These are phyloP conservation scores for Schrenkiella parvula DNA, from an alignment of 345 rosid species.

Conservation along the genomic window DNA sequence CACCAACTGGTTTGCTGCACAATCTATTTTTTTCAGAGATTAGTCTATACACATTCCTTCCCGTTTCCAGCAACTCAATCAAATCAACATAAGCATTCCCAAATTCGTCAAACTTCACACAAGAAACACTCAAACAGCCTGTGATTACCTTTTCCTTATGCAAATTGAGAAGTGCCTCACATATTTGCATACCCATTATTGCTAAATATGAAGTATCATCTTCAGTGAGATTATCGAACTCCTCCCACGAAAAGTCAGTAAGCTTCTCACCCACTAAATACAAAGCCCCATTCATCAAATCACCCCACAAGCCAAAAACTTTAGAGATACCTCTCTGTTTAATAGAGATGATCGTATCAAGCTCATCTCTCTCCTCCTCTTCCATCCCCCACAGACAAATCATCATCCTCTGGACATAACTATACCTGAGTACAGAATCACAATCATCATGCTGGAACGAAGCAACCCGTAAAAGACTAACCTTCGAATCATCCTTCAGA, in stretches of 20 bases:
- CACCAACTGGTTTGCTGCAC: slow-evolving; percentile 31
- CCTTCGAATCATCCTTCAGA: slow-evolving; percentile 26
- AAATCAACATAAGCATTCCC: slow-evolving; percentile 56
- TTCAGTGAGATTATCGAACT: slow-evolving; percentile 23
- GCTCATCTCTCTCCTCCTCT: slow-evolving; percentile 44
- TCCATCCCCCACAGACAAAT: slow-evolving; percentile 50
- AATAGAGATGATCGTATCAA: slow-evolving; percentile 38
- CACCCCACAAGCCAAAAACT: slow-evolving; percentile 78
- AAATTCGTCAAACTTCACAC: slow-evolving; percentile 56
- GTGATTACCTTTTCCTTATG: slow-evolving; percentile 48
- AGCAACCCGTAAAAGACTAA: slow-evolving; percentile 51
- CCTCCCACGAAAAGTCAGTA: slow-evolving; percentile 15
- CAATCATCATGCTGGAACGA: slow-evolving; percentile 32
- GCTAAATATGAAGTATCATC: slow-evolving; percentile 49
- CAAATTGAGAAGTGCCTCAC: slow-evolving; percentile 59
- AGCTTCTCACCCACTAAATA: slow-evolving; percentile 59
- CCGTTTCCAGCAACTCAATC: slow-evolving; percentile 43
- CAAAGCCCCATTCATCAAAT: slow-evolving; percentile 49
- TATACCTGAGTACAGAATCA: slow-evolving; percentile 42
- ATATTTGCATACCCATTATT: slow-evolving; percentile 59
- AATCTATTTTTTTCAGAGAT: slow-evolving; percentile 30
- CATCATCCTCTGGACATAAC: slow-evolving; percentile 51
- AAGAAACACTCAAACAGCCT: slow-evolving; percentile 57
- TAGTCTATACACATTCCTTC: slow-evolving; percentile 34
- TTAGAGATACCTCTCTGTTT: slow-evolving; percentile 36